Evolutionary conservation across 768 basidiomycete species (phyloP).

Genomic region (Russula foetens): DNA sequence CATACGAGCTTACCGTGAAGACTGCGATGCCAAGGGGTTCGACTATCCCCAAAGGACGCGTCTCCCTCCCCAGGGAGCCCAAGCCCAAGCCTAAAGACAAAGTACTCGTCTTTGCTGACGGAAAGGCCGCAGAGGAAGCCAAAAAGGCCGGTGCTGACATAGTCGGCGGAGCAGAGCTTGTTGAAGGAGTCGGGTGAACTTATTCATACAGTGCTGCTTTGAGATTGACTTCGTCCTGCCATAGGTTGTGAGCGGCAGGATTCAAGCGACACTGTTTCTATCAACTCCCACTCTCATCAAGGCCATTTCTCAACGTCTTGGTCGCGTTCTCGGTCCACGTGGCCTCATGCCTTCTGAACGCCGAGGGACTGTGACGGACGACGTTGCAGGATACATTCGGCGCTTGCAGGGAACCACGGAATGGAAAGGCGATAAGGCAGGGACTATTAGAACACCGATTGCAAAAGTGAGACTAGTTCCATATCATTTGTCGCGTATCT

Average conservation of each 20-base stretch:
- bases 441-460: conserved; percentile 77
- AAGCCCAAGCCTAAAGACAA: conserved; percentile 62
- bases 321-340: conserved; percentile 71
- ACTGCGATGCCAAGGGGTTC: conserved; percentile 72
- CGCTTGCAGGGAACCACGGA: conserved; percentile 76
- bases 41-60: conserved; percentile 83
- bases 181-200: conserved; percentile 62
- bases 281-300: conserved; percentile 74
- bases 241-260: conserved; percentile 66
- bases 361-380: conserved; percentile 89
- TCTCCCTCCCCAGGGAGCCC: conserved; percentile 75
- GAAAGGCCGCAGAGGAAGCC: conserved; percentile 73
- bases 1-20: conserved; percentile 74
- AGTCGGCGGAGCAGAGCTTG: conserved; percentile 85
- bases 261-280: conserved; percentile 77
- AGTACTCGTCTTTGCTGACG: conserved; percentile 92
- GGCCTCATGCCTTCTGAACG: conserved; percentile 95
- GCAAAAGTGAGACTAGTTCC: conserved; percentile 47
- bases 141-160: conserved; percentile 81
- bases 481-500: not conserved
- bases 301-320: conserved; percentile 72
- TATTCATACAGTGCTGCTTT: conserved; percentile 3
- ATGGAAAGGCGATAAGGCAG: conserved; percentile 87
- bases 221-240: not conserved
- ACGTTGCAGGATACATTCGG: conserved; percentile 73